phyloP scores from a whole-genome alignment of 2,329 filamentous ascomycete species.

The Colletotrichum lentis region DNA sequence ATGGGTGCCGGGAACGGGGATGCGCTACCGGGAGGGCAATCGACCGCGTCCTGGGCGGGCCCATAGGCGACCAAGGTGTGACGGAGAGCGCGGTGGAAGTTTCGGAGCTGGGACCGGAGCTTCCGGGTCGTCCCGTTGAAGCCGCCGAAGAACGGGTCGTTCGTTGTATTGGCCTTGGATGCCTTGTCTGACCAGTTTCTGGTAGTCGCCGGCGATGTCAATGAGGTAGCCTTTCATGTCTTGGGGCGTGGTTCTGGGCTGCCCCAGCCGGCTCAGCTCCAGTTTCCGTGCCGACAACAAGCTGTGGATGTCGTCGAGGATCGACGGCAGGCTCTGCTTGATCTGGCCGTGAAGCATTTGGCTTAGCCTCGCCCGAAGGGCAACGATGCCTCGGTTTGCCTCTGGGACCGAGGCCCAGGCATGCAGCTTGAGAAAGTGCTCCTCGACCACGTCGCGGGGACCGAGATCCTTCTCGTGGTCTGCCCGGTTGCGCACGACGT shows the following conservation, averaged over 20 bases:
- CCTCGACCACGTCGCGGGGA: constrained; percentile 46
- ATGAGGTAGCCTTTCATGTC: constrained; percentile 49
- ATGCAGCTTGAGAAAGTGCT: constrained; percentile 45
- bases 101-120: constrained; percentile 45
- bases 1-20: no score
- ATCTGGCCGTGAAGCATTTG: constrained; percentile 45
- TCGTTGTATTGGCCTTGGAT: constrained; percentile 45
- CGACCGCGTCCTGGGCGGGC: constrained; percentile 34
- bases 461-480: constrained; percentile 42
- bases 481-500: constrained; percentile 60
- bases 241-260: constrained; percentile 34
- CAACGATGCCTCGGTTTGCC: constrained; percentile 46
- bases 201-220: constrained; percentile 49
- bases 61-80: constrained; percentile 43
- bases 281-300: constrained; percentile 40
- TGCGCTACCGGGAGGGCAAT: no score
- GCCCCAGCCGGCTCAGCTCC: constrained; percentile 40
- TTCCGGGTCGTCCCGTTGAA: constrained; percentile 39
- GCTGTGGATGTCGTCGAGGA: constrained; percentile 42
- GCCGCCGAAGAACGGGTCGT: constrained; percentile 50
- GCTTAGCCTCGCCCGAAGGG: constrained; percentile 48
- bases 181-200: constrained; percentile 44
- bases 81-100: constrained; percentile 46
- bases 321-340: constrained; percentile 42
- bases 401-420: constrained; percentile 44